Conservation (phyloP, 2,329 filamentous ascomycete species). For the Trichoderma aggressivum region DNA sequence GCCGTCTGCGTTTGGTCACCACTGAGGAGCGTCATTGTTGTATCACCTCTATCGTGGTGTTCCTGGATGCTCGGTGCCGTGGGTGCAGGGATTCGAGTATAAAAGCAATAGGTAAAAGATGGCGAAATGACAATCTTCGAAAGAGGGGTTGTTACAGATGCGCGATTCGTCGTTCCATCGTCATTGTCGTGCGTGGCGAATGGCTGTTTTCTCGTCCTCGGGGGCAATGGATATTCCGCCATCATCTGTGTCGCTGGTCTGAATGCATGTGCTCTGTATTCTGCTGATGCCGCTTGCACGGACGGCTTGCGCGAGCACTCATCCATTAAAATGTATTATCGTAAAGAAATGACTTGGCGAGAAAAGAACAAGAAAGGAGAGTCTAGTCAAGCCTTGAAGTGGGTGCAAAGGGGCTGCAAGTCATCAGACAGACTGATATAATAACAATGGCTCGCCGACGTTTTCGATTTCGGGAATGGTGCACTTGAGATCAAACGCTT, state of each 20-base stretch:
- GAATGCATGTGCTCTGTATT: not conserved
- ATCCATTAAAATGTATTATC: not conserved
- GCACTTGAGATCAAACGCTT: constrained; percentile 97
- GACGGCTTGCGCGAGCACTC: not conserved
- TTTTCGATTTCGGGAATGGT: constrained; percentile 99
- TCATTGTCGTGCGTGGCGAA: not conserved
- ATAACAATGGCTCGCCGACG: constrained; percentile 87
- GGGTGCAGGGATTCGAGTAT: not conserved
- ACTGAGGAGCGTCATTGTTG: not conserved
- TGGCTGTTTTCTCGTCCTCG: not conserved
- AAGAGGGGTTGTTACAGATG: not conserved
- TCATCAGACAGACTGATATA: constrained; percentile 67
- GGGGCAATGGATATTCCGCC: not conserved
- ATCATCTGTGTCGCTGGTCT: not conserved
- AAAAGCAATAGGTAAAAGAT: not conserved
- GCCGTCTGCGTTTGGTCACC: not conserved
- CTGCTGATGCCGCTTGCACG: not conserved
- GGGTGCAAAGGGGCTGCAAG: not conserved
- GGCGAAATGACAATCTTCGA: not conserved
- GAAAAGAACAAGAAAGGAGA: not conserved
- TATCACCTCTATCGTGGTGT: not conserved
- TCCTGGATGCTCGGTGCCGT: too few relatives aligned
- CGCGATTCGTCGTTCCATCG: not conserved
- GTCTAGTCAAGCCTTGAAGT: not conserved
- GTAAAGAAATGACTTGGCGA: not conserved